phyloP scores from a whole-genome alignment of 306 rosid species.

The Sicyos baderoa region DNA sequence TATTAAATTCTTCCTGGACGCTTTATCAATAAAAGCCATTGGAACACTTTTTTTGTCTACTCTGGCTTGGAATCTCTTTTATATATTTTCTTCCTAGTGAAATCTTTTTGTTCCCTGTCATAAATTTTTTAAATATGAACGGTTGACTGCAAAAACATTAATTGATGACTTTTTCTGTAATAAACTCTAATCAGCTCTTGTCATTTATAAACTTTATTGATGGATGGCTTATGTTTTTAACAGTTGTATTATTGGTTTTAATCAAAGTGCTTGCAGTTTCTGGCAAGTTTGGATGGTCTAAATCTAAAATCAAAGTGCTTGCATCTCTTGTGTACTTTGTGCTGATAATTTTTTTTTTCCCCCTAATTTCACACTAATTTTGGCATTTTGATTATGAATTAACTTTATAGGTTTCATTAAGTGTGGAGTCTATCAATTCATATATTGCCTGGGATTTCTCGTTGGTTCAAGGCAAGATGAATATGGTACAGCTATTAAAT shows the following conservation, averaged over 20 bases:
- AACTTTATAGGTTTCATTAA: constrained; percentile 50
- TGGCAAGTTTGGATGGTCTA: background rate
- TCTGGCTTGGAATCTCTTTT: background rate
- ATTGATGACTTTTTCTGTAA: background rate
- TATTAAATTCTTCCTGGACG: background rate
- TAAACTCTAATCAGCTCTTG: background rate
- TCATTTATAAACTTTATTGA: background rate
- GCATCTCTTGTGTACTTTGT: background rate
- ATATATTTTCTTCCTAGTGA: background rate
- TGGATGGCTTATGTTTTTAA: background rate
- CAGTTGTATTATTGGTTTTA: background rate
- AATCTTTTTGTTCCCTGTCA: background rate
- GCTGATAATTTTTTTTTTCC: background rate
- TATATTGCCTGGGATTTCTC: constrained; percentile 98
- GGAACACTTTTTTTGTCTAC: background rate
- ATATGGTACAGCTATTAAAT: constrained; percentile 53
- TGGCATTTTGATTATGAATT: constrained; percentile 11
- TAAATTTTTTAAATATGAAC: background rate
- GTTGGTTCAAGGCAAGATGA: constrained; percentile 76
- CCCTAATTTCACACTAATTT: background rate
- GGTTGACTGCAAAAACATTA: background rate
- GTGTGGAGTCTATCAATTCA: constrained; percentile 74
- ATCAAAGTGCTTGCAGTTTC: background rate
- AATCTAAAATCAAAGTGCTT: background rate
- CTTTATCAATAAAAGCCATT: background rate